A percentile compares a stretch with the other conserved stretches of the same genome.
Evolutionary conservation across 2,329 filamentous ascomycete species (phyloP).

Genomic region (Trichoderma sp.): DNA sequence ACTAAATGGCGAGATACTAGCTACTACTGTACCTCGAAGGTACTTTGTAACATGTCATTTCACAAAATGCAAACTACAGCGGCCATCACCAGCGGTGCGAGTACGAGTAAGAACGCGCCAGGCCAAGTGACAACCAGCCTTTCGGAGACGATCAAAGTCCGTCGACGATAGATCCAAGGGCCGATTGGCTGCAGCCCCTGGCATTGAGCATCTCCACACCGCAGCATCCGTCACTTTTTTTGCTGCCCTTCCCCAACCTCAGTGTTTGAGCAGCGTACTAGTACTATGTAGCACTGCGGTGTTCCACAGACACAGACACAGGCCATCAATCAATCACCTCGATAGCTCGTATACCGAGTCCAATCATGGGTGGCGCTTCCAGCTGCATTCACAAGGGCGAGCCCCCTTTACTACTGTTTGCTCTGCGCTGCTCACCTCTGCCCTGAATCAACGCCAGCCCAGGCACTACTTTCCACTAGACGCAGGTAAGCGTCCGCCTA

Average conservation of each 20-base stretch:
- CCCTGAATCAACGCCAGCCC: not conserved
- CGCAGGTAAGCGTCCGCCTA: not conserved
- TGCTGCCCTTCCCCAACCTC: not conserved
- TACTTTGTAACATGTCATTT: not conserved
- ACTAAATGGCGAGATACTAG: not conserved
- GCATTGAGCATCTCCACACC: not conserved
- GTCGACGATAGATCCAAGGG: not conserved
- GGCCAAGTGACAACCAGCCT: not conserved
- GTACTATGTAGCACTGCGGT: not conserved
- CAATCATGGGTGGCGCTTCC: not conserved
- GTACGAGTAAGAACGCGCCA: slow-evolving; percentile 24
- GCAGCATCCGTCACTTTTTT: not conserved
- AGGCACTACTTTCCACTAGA: not conserved
- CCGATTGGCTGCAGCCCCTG: slow-evolving; percentile 22
- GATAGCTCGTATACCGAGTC: not conserved
- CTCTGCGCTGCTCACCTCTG: not conserved
- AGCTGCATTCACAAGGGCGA: not conserved
- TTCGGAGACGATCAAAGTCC: not conserved
- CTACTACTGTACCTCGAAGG: not conserved
- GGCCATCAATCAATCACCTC: not conserved
- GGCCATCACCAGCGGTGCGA: not conserved
- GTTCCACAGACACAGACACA: not conserved
- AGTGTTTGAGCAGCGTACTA: too few relatives aligned
- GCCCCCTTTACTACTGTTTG: not conserved
- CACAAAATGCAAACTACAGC: not conserved